Evolutionary conservation across 169 alveolate genomes (phyloP).

Genomic region (Eimeria sp.): DNA sequence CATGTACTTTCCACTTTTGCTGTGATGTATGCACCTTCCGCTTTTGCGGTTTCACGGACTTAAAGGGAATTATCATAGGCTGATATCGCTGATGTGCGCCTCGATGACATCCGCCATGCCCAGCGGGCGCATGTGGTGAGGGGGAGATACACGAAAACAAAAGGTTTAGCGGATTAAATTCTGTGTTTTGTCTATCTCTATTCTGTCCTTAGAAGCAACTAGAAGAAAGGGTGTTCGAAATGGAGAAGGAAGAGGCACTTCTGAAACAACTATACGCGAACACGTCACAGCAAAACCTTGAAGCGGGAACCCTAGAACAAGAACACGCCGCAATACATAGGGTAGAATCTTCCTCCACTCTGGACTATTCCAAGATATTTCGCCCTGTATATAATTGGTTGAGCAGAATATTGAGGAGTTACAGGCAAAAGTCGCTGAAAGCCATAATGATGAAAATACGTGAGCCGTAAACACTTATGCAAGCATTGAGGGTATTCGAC

Average conservation of each 20-base stretch:
- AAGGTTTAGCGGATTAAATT: not conserved
- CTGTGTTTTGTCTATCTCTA: not conserved
- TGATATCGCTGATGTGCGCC: constrained; percentile 11
- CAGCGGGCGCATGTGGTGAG: not conserved
- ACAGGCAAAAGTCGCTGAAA: not conserved
- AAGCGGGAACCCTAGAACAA: not conserved
- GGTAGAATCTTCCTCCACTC: not conserved
- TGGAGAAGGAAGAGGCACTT: not conserved
- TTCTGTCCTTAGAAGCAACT: not conserved
- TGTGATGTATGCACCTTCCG: not conserved
- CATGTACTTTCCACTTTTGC: not conserved
- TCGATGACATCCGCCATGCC: not conserved
- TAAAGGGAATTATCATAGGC: not conserved
- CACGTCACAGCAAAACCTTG: too few relatives aligned
- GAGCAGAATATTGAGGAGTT: not conserved
- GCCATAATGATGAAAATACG: not conserved
- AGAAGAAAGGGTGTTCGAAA: not conserved
- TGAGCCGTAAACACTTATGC: not conserved
- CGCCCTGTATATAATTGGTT: not conserved
- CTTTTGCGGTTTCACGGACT: not conserved
- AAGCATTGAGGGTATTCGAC: not conserved
- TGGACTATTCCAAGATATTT: not conserved
- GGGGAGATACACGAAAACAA: not conserved
- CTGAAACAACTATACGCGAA: not conserved
- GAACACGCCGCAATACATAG: not conserved